These are phyloP conservation scores for Arachnopeziza araneosa DNA, from an alignment of 2,329 filamentous ascomycete genomes.

Conservation along the genomic window DNA sequence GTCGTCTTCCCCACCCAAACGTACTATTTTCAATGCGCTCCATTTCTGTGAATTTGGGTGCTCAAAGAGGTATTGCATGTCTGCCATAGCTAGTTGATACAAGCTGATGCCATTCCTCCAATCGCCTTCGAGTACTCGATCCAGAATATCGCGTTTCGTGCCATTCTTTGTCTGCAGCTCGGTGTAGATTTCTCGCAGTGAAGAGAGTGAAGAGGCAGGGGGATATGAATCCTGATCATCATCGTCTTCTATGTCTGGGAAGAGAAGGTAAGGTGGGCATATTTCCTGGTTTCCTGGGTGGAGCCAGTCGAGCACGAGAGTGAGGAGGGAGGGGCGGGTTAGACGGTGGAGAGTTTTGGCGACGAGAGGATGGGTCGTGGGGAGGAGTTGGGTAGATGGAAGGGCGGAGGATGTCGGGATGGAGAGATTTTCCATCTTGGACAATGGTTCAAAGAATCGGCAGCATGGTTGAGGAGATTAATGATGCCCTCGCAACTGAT, in stretches of 20 bases:
- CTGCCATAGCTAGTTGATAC: slow-evolving; percentile 65
- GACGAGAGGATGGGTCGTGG: slow-evolving; percentile 57
- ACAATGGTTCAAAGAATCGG: neutral
- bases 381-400: slow-evolving; percentile 64
- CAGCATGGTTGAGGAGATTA: neutral
- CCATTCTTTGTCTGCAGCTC: slow-evolving; percentile 55
- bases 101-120: slow-evolving; percentile 60
- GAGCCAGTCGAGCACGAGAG: slow-evolving; percentile 73
- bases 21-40: slow-evolving; percentile 55
- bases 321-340: slow-evolving; percentile 65
- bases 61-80: slow-evolving; percentile 60
- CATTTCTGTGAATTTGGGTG: slow-evolving; percentile 59
- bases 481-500: neutral
- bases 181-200: slow-evolving; percentile 60
- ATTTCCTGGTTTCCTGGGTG: slow-evolving; percentile 56
- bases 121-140: slow-evolving; percentile 61
- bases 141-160: slow-evolving; percentile 57
- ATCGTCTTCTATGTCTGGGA: slow-evolving; percentile 47
- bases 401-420: slow-evolving; percentile 68
- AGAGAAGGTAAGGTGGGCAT: slow-evolving; percentile 52
- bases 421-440: slow-evolving; percentile 39
- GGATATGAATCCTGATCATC: slow-evolving; percentile 64
- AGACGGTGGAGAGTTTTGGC: slow-evolving; percentile 63
- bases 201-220: slow-evolving; percentile 57
- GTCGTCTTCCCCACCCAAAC: slow-evolving; percentile 30